Evolutionary conservation across 495 filamentous ascomycete species (phyloP), one percentile per base, ranked within the genome.

Genomic region (Xylaria telfairii): DNA sequence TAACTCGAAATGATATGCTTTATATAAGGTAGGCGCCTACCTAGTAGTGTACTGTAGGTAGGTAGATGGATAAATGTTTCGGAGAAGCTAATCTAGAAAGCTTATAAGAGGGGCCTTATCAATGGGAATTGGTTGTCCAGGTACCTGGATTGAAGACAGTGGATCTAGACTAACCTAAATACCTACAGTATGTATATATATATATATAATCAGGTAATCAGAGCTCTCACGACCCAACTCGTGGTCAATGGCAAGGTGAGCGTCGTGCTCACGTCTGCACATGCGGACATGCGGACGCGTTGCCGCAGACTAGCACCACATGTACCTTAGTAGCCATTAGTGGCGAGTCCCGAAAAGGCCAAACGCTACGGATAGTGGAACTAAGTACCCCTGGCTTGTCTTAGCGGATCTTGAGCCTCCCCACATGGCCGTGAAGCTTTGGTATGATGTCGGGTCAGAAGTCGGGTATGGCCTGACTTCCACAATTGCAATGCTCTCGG

Each of bases 271-370:
- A 44, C 1, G 3, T 7, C 39, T 68, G 53, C 65, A 68, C 28
- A 39, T 68, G 65, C 65, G 65, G 65, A 68, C 28, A 39, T 68
- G 65, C 65, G 65, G 65, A 60, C 30, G 65, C 9, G 13, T 3
- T 60, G 41, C 65, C 65, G 65, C 65, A 68, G 65, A 37, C 65
- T 57, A 67, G 26, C 13, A 49, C 32, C 34, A 49, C 30, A 54
- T 24, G n/a, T n/a, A n/a, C n/a, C n/a, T n/a, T n/a, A n/a, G n/a
- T n/a, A n/a, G n/a, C 10, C 28, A 32, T 47, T 47, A 46, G 56
- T 30, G 9, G 61, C 24, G 6, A 64, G 32, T 15, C 44, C 44
- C 44, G 44, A 46, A 46, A 26, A 26, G n/a, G 49, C 49, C 49
- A 21, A 37, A 37, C 3, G 34, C 4, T 8, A 8, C 34, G 4